A percentile compares a stretch with the other conserved stretches of the same genome.
phyloP scores from a whole-genome alignment of 305 asterid species.

The Fraxinus latifolia region DNA sequence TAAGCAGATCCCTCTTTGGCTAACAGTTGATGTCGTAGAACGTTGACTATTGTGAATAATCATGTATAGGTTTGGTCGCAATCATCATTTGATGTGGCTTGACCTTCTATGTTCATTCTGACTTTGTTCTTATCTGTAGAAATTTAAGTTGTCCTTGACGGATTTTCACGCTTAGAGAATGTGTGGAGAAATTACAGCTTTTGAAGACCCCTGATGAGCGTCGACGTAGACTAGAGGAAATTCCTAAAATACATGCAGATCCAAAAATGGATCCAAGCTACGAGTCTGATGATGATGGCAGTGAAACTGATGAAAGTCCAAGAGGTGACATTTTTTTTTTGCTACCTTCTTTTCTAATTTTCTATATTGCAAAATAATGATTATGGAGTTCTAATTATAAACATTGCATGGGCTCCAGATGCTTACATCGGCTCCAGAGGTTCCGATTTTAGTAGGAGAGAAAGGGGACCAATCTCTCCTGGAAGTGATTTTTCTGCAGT shows the following conservation, averaged over 20 bases:
- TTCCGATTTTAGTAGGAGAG: slow-evolving; percentile 66
- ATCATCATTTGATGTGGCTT: slow-evolving; percentile 14
- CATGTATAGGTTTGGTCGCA: not conserved
- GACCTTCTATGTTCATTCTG: not conserved
- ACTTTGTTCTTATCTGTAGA: not conserved
- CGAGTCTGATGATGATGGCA: slow-evolving; percentile 80
- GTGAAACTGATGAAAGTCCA: slow-evolving; percentile 62
- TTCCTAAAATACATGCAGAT: slow-evolving; percentile 81
- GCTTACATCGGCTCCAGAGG: slow-evolving; percentile 57
- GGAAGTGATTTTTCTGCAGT: slow-evolving; percentile 52
- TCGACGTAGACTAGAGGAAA: slow-evolving; percentile 74
- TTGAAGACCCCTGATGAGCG: slow-evolving; percentile 97
- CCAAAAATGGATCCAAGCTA: slow-evolving; percentile 96
- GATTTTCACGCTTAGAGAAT: slow-evolving; percentile 84
- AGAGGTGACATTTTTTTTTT: slow-evolving; percentile 47
- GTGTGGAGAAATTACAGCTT: slow-evolving; percentile 88
- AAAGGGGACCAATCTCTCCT: slow-evolving; percentile 69
- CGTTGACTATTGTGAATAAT: not conserved
- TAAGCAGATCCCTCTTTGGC: not conserved
- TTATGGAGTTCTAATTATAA: slow-evolving; percentile 10
- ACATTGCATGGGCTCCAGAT: slow-evolving; percentile 44
- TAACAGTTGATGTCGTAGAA: not conserved
- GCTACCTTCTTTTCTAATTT: slow-evolving; percentile 5
- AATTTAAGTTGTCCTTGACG: slow-evolving; percentile 56
- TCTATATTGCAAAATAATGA: not conserved